Percentiles rank a stretch among this genome's conserved stretches.
These are phyloP conservation scores for Plasmodium reichenowi DNA, from an alignment of 169 alveolate species.

Conservation along the genomic window DNA sequence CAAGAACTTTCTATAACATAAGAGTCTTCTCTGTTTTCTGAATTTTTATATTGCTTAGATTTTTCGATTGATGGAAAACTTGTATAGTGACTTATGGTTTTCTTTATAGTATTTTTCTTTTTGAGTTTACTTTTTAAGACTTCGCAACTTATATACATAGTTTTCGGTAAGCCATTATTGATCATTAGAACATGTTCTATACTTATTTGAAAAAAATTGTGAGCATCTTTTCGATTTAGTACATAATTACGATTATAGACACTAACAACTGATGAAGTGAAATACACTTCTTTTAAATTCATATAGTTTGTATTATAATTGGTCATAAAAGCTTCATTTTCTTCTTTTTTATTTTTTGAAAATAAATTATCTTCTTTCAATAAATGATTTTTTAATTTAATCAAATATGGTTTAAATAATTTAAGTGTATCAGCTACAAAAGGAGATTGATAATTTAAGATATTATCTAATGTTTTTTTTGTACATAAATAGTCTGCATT, in stretches of 20 bases:
- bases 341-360: constrained; percentile 18
- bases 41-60: neutral
- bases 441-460: constrained; percentile 68
- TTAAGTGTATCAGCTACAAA: constrained; percentile 36
- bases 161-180: constrained; percentile 63
- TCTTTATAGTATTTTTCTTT: constrained; percentile 14
- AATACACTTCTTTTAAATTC: constrained; percentile 55
- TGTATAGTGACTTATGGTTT: constrained; percentile 7
- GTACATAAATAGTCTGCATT: constrained; percentile 70
- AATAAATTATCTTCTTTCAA: constrained; percentile 32
- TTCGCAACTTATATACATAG: constrained; percentile 55
- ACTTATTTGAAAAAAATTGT: constrained; percentile 62
- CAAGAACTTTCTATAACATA: constrained; percentile 4
- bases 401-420: constrained; percentile 50
- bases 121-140: constrained; percentile 5
- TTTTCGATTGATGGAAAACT: constrained; percentile 18
- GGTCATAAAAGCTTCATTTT: constrained; percentile 13
- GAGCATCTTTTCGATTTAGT: constrained; percentile 63
- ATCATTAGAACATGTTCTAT: constrained; percentile 73
- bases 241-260: constrained; percentile 70
- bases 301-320: constrained; percentile 62
- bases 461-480: constrained; percentile 63
- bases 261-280: constrained; percentile 63
- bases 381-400: constrained; percentile 42
- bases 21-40: neutral